A percentile compares a stretch with the other conserved stretches of the same genome.
Conservation (phyloP, 192 early-diverging fungal species). For the Umbelopsis ramanniana region DNA sequence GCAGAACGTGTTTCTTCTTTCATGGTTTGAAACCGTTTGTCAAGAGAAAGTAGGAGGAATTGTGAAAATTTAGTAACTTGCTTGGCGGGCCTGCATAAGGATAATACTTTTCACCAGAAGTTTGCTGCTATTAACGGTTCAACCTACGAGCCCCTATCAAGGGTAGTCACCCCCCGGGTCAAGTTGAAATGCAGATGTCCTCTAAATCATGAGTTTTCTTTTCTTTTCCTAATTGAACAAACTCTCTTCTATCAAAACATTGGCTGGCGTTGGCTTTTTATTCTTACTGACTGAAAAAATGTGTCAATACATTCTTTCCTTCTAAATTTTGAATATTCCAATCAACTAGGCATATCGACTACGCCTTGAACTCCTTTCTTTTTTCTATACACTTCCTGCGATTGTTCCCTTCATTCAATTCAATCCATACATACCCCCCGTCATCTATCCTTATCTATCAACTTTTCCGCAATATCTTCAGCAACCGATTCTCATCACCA, state of each 20-base stretch:
- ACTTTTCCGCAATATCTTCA: too few relatives aligned
- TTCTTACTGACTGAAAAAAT: background rate
- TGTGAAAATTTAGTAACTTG: background rate
- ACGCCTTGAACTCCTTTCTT: too few relatives aligned
- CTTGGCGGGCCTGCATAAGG: background rate
- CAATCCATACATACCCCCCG: too few relatives aligned
- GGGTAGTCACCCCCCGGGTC: background rate
- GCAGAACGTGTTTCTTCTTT: too few relatives aligned
- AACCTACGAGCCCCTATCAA: background rate
- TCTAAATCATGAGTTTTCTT: background rate
- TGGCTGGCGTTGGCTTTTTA: background rate
- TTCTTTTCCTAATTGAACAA: background rate
- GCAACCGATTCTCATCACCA: background rate
- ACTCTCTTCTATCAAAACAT: background rate
- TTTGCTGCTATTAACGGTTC: background rate
- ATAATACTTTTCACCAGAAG: too few relatives aligned
- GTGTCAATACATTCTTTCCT: constrained; percentile 2
- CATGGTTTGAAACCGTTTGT: too few relatives aligned
- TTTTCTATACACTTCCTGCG: too few relatives aligned
- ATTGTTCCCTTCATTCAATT: too few relatives aligned
- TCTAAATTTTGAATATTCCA: background rate
- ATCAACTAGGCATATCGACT: background rate
- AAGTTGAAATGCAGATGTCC: constrained; percentile 19
- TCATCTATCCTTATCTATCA: too few relatives aligned
- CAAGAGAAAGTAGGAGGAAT: too few relatives aligned